Conservation (phyloP, 106 monocot genomes). For the Narthecium ossifragum region DNA sequence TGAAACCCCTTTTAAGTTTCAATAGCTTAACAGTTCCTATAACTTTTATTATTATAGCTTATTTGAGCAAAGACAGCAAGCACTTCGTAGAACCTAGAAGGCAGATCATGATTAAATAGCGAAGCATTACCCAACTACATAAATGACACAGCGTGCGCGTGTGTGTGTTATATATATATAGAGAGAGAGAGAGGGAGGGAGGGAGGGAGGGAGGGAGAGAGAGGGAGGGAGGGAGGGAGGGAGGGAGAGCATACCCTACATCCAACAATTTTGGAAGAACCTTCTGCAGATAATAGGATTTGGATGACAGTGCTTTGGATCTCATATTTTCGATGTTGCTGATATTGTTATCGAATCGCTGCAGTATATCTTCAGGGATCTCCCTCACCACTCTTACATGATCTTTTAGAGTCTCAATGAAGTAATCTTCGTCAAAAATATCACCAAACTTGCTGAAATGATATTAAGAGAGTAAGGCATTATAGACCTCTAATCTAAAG, state of each 20-base stretch:
- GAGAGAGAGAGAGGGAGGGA: too few species aligned
- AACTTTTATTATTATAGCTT: too few species aligned
- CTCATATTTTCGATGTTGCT: constrained; percentile 92
- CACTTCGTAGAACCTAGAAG: too few species aligned
- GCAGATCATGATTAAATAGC: too few species aligned
- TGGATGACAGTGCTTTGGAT: constrained; percentile 73
- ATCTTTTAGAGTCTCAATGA: constrained; percentile 60
- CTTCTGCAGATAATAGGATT: constrained; percentile 68
- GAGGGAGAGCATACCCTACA: constrained; percentile 51
- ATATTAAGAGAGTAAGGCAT: neutral
- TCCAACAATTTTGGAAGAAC: constrained; percentile 86
- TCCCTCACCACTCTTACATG: constrained; percentile 75
- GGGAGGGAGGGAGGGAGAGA: neutral
- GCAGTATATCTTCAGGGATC: constrained; percentile 68
- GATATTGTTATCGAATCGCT: constrained; percentile 78
- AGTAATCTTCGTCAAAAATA: constrained; percentile 97
- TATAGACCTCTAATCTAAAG: too few species aligned
- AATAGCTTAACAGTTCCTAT: too few species aligned
- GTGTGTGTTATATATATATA: too few species aligned
- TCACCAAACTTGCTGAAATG: constrained; percentile 89
- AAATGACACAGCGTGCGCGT: too few species aligned
- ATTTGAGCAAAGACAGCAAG: too few species aligned
- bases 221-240: neutral
- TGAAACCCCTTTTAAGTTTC: too few species aligned
- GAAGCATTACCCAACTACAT: too few species aligned